Conservation (phyloP, 208 protist genomes). For the Wallacemonas sp. region DNA sequence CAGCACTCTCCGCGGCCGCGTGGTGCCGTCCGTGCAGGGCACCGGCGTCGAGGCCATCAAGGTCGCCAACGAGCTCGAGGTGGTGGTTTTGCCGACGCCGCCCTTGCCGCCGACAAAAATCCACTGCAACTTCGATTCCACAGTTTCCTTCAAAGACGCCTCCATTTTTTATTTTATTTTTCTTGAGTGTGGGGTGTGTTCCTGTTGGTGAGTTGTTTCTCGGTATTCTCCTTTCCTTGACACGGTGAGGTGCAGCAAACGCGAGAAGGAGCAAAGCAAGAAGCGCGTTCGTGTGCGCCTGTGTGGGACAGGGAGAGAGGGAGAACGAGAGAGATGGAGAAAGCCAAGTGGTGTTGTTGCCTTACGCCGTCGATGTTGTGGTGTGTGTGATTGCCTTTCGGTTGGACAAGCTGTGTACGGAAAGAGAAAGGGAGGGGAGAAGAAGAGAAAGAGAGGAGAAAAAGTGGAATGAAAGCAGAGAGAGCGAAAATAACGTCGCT, state of each 20-base stretch:
- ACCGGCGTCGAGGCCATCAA: constrained; percentile 86
- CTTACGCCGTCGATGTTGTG: too few relatives aligned
- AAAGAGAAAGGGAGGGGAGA: neutral
- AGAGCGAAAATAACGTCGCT: constrained; percentile 16
- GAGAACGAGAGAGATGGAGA: too few relatives aligned
- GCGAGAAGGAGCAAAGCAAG: too few relatives aligned
- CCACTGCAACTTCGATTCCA: constrained; percentile 65
- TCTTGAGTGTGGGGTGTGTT: too few relatives aligned
- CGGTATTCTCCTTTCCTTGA: too few relatives aligned
- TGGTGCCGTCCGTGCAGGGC: constrained; percentile 4
- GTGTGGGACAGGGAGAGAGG: too few relatives aligned
- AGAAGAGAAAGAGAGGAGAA: constrained; percentile 1
- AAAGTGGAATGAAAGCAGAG: constrained; percentile 2
- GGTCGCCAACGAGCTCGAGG: constrained; percentile 91
- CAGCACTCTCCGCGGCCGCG: constrained; percentile 83
- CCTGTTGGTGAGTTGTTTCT: too few relatives aligned
- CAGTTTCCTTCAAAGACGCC: constrained; percentile 41
- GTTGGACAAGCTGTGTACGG: neutral
- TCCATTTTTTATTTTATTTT: constrained; percentile 38
- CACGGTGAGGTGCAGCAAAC: too few relatives aligned
- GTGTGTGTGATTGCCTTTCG: too few relatives aligned
- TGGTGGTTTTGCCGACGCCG: constrained; percentile 98
- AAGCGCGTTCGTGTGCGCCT: too few relatives aligned
- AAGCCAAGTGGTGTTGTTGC: too few relatives aligned
- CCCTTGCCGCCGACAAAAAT: constrained; percentile 98